A percentile compares a stretch with the other conserved stretches of the same genome.
phyloP scores from a whole-genome alignment of 495 filamentous ascomycete genomes.

The Aspergillus campestris region DNA sequence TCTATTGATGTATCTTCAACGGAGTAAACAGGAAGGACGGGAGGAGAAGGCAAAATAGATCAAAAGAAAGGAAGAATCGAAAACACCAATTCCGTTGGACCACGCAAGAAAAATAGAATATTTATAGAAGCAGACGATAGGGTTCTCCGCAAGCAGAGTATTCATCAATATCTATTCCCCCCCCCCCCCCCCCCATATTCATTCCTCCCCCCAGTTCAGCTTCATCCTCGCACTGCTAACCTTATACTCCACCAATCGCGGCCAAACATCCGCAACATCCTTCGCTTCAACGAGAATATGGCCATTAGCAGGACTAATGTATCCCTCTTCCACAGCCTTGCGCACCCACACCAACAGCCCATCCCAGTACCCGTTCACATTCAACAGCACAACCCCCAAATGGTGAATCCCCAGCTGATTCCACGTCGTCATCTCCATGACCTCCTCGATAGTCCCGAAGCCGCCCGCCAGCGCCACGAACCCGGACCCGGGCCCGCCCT shows the following conservation, averaged over 20 bases:
- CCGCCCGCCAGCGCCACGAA: slow-evolving; percentile 88
- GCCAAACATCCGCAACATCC: slow-evolving; percentile 61
- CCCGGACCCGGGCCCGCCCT: slow-evolving; percentile 72
- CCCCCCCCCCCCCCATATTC: no score
- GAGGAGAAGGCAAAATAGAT: no score
- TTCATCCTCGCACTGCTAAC: slow-evolving; percentile 64
- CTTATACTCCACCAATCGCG: slow-evolving; percentile 63
- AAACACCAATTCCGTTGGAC: no score
- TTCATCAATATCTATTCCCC: neutral
- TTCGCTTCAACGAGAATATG: slow-evolving; percentile 71
- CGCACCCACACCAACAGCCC: slow-evolving; percentile 75
- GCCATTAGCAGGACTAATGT: slow-evolving; percentile 58
- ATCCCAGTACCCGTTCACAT: slow-evolving; percentile 87
- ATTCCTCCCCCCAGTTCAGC: slow-evolving; percentile 72
- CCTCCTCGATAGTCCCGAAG: slow-evolving; percentile 91
- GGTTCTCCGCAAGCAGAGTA: no score
- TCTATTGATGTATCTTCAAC: no score
- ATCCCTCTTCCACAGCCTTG: slow-evolving; percentile 67
- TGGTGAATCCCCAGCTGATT: slow-evolving; percentile 94
- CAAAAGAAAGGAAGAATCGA: no score
- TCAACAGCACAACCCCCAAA: slow-evolving; percentile 69
- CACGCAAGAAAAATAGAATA: no score
- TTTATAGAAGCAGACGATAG: no score
- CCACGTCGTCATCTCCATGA: slow-evolving; percentile 96
- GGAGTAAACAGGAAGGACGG: no score